Base-by-base conservation (phyloP, 768 basidiomycete species). In the Agrocybe pediades region DNA sequence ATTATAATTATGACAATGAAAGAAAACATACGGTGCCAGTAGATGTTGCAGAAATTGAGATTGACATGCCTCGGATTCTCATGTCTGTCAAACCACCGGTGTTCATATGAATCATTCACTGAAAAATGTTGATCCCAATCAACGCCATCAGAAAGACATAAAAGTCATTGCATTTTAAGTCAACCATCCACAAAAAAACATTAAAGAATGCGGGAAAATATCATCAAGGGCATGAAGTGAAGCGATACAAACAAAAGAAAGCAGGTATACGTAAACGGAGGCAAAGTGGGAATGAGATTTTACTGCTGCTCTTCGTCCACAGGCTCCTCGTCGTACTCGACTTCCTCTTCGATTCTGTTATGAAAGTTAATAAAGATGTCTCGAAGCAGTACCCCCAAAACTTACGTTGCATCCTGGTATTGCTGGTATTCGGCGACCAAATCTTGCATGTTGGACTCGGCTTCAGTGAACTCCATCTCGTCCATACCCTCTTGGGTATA, bases 401-500 rank as follows among this genome's bases (percentile, higher is more conserved):
- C 90, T 57, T 73, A 93, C 90, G 91, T 93, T 40, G 92, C 92
- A 67, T 94, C 92, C 76, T 94, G 92, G 76, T 94, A 94, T 74
- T 94, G 92, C 70, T 96, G 93, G 76, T 97, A 98, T 76, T 98
- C 96, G 47, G 95, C 93, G 56, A 98, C 92, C 59, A 98, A 80
- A 78, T 98, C 96, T 71, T 97, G 94, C 94, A 98, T 95, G 84
- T 98, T 98, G 59, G 92, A 95, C 76, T 98, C 95, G 52, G 95
- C 96, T 74, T 98, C 96, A 58, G 96, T 95, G 84, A 98, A 94
- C 84, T 95, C 92, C 92, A 94, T 92, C 82, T 94, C 93, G 69
- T 95, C 96, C 96, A 99, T 98, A 71, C 97, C 97, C 80, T 98
- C 97, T 71, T 96, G 93, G 29, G 95, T 98, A 74, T 98, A 98